Evolutionary conservation across 768 basidiomycete genomes (phyloP), one percentile per base, ranked within the genome.

Genomic region (Boletus fagicola): DNA sequence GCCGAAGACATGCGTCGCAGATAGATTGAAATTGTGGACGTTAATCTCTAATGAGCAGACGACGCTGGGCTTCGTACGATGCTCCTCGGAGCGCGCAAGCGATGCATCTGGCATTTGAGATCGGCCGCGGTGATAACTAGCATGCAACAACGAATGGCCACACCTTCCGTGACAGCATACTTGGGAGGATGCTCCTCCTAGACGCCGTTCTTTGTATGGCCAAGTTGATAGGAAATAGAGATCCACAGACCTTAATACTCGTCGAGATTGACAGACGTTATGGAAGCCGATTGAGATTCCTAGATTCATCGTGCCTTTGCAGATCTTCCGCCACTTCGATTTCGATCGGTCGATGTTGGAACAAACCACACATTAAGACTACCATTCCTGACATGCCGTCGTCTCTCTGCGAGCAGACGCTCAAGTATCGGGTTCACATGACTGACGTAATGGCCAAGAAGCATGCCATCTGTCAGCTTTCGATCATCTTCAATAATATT

Each of bases 111-210:
- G 43, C 44, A 18, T 47, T 18, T 20, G 33, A 66, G 64, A 66
- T 66, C 62, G 49, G 48, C 67, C 66, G 66, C 67, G 66, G 66
- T 46, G 65, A 69, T 67, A 67, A 38, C 58, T 47, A 42, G 47
- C 28, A 40, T 26, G 31, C 24, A 40, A 36, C 35, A 16, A 36
- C 35, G 4, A 36, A 15, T 36, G 35, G 15, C 35, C 35, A 36
- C 15, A 36, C 35, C 35, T 36, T 36, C 63, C 55, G 52, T 62
- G 55, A 54, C 54, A 60, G 54, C 30, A 42, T 16, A 36, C 35
- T 35, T 35, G 35, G 35, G 35, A 35, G 35, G 35, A 35, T 35
- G 35, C 35, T 36, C 35, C 35, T 36, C 52, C 49, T 54, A 58
- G 65, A 62, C 58, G 57, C 60, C 59, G 54, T 61, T 53, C 45